Evolutionary conservation across 2,329 filamentous ascomycete species (phyloP), one percentile per base, ranked within the genome.

Genomic region (Epicoccum sorghinum): DNA sequence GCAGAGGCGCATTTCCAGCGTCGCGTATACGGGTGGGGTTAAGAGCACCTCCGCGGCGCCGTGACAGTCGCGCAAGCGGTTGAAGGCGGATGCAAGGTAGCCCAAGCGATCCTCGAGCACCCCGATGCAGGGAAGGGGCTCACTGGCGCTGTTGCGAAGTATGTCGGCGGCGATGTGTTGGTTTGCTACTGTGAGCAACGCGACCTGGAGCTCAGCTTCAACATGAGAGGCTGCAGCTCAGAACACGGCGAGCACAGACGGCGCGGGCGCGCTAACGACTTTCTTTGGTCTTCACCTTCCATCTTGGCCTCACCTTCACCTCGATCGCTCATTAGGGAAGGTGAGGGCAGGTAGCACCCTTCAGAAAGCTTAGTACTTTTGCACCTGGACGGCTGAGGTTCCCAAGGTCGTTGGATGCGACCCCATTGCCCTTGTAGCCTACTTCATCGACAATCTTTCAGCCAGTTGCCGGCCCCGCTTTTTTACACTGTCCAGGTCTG

Each of bases 361-460:
- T 39, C 24, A 8, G 9, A 13, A 25, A 18, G 7, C 13, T n/a
- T 29, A 3, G 8, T 4, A 10, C 37, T 6, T 5, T 4, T 22
- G 22, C 22, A n/a, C 4, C n/a, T 48, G 32, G 35, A 36, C 23
- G 27, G 29, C 35, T 48, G 35, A 45, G 33, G 29, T 13, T 4
- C 8, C 7, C 7, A 12, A 13, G 7, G 13, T 9, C 1, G 6
- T 10, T 7, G 4, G 9, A 7, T 36, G 40, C 36, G n/a, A 32
- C 14, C 13, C 10, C 30, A 22, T 23, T 29, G 36, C 37, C 23
- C 40, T 7, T 36, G 8, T 32, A 14, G 5, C 22, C 24, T 27
- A 30, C 32, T 50, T 55, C 52, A 54, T 41, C 36, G 18, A 42
- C 27, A 37, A 30, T 50, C 30, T 12, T 50, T 42, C 30, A 24